Evolutionary conservation across 2,329 filamentous ascomycete species (phyloP), one percentile per base, ranked within the genome.

Genomic region (Xylariales sp.): DNA sequence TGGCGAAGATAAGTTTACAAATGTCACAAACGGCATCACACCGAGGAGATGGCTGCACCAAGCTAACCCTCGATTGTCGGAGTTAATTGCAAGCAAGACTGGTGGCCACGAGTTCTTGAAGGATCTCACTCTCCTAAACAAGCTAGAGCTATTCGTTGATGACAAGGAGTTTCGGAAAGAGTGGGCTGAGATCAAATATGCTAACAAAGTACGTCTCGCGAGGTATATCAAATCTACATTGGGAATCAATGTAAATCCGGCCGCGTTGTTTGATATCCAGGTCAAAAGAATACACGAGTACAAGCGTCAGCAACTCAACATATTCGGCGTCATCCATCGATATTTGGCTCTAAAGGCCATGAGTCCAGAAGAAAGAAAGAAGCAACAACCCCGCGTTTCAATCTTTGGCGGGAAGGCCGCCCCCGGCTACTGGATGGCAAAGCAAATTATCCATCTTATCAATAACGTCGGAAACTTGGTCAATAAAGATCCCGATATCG

Each of bases 281-380:
- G 96, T 99, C 75, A 99, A 99, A 87, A 92, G 96, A 77, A 99
- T 99, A 73, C 96, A 99, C 81, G 96, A 99, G 81, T 99, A 99
- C 84, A 99, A 99, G 87, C 92, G 94, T 67, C 95, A 99, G 82
- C 96, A 99, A 82, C 90, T 99, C 80, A 99, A 99, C 84, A 97
- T 99, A 75, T 98, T 98, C 77, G 96, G 96, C 65, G 93, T 97
- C 69, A 98, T 99, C 73, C 93, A 97, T 80, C 90, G 95, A 59
- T 99, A 98, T 80, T 86, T 99, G 46, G 87, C 88, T 14, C 91
- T 99, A 79, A 99, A 98, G 84, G 86, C 88, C 43, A 89, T 97
- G 91, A 89, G 86, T 30, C 85, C 93, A 0, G 93, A 94, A 75
- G 91, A 97, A 78, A 89, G 90, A 73, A 95, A 97, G 86, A 96